A percentile compares a stretch with the other conserved stretches of the same genome.
Conservation (phyloP, 257 asterid species). For the Jasminum sambac region DNA sequence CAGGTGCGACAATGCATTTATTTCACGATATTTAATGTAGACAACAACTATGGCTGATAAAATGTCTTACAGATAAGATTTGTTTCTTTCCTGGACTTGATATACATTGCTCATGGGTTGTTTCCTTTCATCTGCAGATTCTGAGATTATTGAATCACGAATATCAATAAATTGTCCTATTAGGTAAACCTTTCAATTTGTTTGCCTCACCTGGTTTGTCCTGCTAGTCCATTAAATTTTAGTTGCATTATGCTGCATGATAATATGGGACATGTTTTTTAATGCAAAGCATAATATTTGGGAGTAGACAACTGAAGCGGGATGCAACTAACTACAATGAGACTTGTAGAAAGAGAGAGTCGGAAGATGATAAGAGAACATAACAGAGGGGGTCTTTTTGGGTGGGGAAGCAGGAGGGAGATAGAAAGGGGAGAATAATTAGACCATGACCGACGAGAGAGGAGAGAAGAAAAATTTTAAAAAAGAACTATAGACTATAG, state of each 20-base stretch:
- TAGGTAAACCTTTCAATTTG: slow-evolving; percentile 50
- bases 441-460: too few relatives aligned
- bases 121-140: slow-evolving; percentile 45
- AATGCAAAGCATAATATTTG: slow-evolving; percentile 7
- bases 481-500: too few relatives aligned
- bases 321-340: too few relatives aligned
- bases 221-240: slow-evolving; percentile 1
- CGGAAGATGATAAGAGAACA: too few relatives aligned
- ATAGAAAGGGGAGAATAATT: too few relatives aligned
- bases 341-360: too few relatives aligned
- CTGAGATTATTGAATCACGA: slow-evolving; percentile 83
- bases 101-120: slow-evolving; percentile 23
- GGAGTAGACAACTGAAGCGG: not conserved
- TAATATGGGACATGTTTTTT: not conserved
- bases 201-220: slow-evolving; percentile 16
- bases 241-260: slow-evolving; percentile 8
- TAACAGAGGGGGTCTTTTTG: too few relatives aligned
- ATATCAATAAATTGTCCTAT: slow-evolving; percentile 92
- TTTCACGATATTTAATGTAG: slow-evolving; percentile 11
- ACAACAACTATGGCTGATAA: not conserved
- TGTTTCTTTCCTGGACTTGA: slow-evolving; percentile 8
- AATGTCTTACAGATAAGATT: not conserved
- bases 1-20: slow-evolving; percentile 50
- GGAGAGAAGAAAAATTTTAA: too few relatives aligned
- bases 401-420: too few relatives aligned